phyloP scores from a whole-genome alignment of 352 stramenopile genomes.

The Phytophthora constricta region DNA sequence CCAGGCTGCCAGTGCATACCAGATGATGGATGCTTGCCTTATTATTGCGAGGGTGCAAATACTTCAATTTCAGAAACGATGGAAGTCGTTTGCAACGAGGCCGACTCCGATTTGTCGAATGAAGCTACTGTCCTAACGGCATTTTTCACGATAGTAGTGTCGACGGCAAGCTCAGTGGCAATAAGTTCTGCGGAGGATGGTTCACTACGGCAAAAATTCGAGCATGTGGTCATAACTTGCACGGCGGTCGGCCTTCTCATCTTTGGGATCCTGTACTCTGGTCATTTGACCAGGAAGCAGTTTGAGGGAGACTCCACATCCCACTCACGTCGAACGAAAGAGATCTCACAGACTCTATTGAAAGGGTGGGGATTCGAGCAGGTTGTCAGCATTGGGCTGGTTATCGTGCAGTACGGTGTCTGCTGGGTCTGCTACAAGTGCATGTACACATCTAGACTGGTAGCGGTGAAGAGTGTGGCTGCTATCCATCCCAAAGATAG shows the following conservation, averaged over 20 bases:
- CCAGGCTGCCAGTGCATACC: too few relatives aligned
- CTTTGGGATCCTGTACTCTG: conserved; percentile 21
- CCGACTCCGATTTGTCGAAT: too few relatives aligned
- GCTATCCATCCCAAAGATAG: background rate
- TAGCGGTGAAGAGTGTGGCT: conserved; percentile 2
- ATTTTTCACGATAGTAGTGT: conserved; percentile 12
- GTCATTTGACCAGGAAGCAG: conserved; percentile 4
- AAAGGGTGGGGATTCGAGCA: conserved; percentile 13
- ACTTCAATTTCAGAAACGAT: too few relatives aligned
- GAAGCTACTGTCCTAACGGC: conserved; percentile 12
- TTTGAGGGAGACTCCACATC: background rate
- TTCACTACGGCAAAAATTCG: conserved; percentile 8
- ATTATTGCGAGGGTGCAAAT: too few relatives aligned
- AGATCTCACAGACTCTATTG: conserved; percentile 6
- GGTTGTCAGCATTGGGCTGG: conserved; percentile 2
- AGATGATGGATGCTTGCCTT: too few relatives aligned
- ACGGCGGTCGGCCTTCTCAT: background rate
- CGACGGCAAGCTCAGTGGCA: conserved; percentile 4
- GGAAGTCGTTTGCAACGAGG: too few relatives aligned
- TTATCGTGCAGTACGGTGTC: background rate
- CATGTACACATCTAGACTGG: conserved; percentile 6
- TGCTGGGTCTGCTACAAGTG: conserved; percentile 1
- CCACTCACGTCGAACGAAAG: conserved; percentile 3
- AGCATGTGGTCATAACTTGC: background rate
- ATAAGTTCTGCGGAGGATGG: conserved; percentile 6